Conservation (phyloP, 805 yeast genomes). For the Saturnispora saitoi region DNA sequence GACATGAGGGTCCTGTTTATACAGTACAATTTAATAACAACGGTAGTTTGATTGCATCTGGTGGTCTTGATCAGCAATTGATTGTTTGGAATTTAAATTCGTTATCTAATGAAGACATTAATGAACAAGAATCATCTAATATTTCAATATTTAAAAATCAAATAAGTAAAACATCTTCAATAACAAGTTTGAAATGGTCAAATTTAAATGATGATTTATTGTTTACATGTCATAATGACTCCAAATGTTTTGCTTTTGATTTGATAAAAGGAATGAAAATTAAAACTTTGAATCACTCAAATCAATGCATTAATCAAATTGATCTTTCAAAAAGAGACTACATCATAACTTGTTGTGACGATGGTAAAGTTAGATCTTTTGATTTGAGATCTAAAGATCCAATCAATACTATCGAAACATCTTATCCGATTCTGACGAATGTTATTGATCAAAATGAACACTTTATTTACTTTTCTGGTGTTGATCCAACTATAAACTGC, state of each 20-base stretch:
- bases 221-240: conserved; percentile 53
- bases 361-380: conserved; percentile 54
- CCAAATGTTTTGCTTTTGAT: conserved; percentile 57
- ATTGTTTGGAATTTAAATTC: conserved; percentile 7
- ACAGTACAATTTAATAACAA: conserved; percentile 41
- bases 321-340: conserved; percentile 26
- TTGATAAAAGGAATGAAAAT: conserved; percentile 44
- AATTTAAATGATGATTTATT: conserved; percentile 33
- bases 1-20: conserved; percentile 48
- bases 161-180: conserved; percentile 39
- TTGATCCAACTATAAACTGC: conserved; percentile 54
- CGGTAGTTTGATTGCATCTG: conserved; percentile 51
- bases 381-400: conserved; percentile 49
- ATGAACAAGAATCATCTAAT: background rate
- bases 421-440: conserved; percentile 49
- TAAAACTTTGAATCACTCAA: conserved; percentile 35
- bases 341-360: conserved; percentile 54
- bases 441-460: conserved; percentile 31
- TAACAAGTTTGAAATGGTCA: conserved; percentile 53
- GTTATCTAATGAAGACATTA: background rate
- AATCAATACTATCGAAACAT: conserved; percentile 25
- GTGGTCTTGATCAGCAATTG: conserved; percentile 49
- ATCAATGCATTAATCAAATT: conserved; percentile 46
- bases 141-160: conserved; percentile 26
- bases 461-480: conserved; percentile 50